phyloP scores from a whole-genome alignment of 148 eudicot genomes.

The Nepenthes mirabilis region DNA sequence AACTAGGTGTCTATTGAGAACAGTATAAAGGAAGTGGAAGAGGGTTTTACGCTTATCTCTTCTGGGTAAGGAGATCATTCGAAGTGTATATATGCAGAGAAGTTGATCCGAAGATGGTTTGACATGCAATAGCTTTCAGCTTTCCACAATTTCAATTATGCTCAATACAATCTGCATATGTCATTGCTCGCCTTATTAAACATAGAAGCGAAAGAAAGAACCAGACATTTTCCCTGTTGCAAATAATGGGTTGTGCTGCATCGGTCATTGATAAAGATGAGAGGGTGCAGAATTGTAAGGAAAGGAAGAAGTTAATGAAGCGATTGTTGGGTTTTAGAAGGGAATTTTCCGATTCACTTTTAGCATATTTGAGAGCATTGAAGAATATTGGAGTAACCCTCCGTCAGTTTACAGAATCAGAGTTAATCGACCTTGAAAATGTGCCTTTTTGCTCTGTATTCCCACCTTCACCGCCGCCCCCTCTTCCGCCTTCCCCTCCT shows the following conservation, averaged over 20 bases:
- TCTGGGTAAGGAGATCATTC: no score
- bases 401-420: conserved; percentile 65
- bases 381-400: conserved; percentile 76
- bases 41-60: no score
- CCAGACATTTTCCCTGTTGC: no score
- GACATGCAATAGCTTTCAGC: no score
- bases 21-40: no score
- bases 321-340: conserved; percentile 43
- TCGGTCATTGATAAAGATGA: conserved; percentile 61
- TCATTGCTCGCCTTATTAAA: not conserved
- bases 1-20: no score
- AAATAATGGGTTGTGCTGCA: conserved; percentile 55
- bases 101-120: no score
- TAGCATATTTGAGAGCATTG: conserved; percentile 55
- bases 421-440: conserved; percentile 46
- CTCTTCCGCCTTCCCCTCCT: conserved; percentile 75
- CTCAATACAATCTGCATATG: not conserved
- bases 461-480: conserved; percentile 57
- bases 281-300: conserved; percentile 57
- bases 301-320: conserved; percentile 59
- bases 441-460: conserved; percentile 14
- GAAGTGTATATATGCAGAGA: no score
- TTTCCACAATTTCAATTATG: no score
- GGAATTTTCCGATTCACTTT: conserved; percentile 55
- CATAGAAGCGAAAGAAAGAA: not conserved